Evolutionary conservation across 139 green algal genomes (phyloP), one percentile per base, ranked within the genome.

Genomic region (Picochlorum sp.): DNA sequence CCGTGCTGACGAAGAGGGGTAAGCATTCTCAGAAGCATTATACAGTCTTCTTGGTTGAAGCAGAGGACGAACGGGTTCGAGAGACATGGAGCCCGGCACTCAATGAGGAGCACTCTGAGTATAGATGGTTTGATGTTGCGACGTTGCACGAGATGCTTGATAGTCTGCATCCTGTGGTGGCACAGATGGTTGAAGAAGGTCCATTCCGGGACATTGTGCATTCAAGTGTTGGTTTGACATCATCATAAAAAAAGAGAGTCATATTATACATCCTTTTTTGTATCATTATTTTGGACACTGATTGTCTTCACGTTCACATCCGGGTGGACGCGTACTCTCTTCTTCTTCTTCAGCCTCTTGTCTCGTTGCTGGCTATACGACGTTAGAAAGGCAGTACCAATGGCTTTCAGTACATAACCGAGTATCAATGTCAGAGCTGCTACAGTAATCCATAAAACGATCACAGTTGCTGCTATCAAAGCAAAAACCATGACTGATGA

Each of bases 21-120:
- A 88, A 92, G 55, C 50, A 64, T 1, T 24, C 73, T 3, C 74
- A 92, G 69, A 92, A 92, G 77, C 81, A 83, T 55, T 92, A 83
- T 69, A 85, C 77, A 2, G 82, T 90, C 7, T 88, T 80, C 56
- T 30, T 90, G 13, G 70, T 68, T 8, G 44, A 52, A 6, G 59
- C 85, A 24, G 37, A 26, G 16, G 47, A 54, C 15, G 47, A 54
- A 26, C 18, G n/a, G 16, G 45, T 4, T 38, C 55, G 0, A 49
- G 57, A 24, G 61, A 26, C 4, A 55, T 38, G 16, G 58, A 45
- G 7, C 4, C 37, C 10, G 85, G 4, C 56, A 57, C 75, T 89
- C 21, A 89, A 86, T 21, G 34, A 77, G 23, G 83, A 89, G 62
- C 81, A 91, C 70, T 73, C 55, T 6, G 59, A 69, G 0, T 90